These are phyloP conservation scores for Zarea fungicola DNA, from an alignment of 2,329 filamentous ascomycete species.

Conservation along the genomic window DNA sequence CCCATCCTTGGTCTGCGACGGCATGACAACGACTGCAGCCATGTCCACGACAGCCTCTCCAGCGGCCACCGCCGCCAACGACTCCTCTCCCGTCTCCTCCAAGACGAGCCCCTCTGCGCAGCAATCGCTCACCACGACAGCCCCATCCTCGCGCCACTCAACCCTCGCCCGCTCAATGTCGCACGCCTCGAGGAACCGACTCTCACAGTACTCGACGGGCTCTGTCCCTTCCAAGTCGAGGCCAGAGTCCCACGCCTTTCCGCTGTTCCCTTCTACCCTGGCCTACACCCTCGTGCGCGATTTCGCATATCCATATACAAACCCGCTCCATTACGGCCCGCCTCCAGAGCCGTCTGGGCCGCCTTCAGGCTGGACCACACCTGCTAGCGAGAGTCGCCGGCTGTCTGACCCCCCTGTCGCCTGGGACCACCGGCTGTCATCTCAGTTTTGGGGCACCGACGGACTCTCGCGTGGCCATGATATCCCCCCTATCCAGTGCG, in stretches of 20 bases:
- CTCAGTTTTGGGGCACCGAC: slow-evolving; percentile 51
- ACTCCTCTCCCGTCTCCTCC: slow-evolving; percentile 37
- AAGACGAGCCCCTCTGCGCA: slow-evolving; percentile 51
- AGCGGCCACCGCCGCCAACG: slow-evolving; percentile 47
- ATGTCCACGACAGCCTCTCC: slow-evolving; percentile 54
- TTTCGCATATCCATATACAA: slow-evolving; percentile 80
- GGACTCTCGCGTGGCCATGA: slow-evolving; percentile 60
- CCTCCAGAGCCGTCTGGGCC: slow-evolving; percentile 65
- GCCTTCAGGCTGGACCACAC: slow-evolving; percentile 78
- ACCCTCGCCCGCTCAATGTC: slow-evolving; percentile 62
- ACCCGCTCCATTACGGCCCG: slow-evolving; percentile 93
- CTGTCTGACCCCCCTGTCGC: slow-evolving; percentile 75
- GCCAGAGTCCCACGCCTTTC: slow-evolving; percentile 75
- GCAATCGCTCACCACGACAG: slow-evolving; percentile 50
- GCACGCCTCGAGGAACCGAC: slow-evolving; percentile 72
- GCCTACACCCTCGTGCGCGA: slow-evolving; percentile 88
- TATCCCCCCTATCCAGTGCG: slow-evolving; percentile 76
- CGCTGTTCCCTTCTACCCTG: slow-evolving; percentile 78
- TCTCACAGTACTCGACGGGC: slow-evolving; percentile 76
- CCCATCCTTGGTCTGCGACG: slow-evolving; percentile 5
- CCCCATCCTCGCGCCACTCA: slow-evolving; percentile 53
- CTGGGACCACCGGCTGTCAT: slow-evolving; percentile 66
- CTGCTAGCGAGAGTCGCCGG: slow-evolving; percentile 71
- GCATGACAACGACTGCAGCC: slow-evolving; percentile 41
- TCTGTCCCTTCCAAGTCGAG: slow-evolving; percentile 68